Conservation (phyloP, 345 rosid genomes). For the Heritiera fomes region DNA sequence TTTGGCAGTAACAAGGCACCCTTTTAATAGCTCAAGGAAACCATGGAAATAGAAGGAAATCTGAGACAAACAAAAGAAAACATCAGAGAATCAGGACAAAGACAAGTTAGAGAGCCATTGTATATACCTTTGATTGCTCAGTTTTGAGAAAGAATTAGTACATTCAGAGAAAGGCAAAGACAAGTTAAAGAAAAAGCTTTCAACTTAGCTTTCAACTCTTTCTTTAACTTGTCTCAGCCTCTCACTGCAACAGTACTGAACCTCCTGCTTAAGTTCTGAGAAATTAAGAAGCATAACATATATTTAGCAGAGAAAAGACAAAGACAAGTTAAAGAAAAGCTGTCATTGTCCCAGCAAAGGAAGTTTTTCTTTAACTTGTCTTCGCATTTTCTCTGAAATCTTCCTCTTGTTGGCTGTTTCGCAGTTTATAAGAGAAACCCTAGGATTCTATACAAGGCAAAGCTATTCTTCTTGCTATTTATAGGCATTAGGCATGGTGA, state of each 20-base stretch:
- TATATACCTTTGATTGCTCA: too few species aligned
- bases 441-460: background rate
- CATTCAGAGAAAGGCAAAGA: background rate
- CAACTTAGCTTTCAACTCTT: background rate
- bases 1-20: background rate
- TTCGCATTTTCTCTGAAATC: background rate
- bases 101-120: background rate
- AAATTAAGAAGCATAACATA: background rate
- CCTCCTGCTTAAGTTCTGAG: background rate
- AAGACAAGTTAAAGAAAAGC: background rate
- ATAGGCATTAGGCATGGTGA: too few species aligned
- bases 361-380: background rate
- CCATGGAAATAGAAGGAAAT: too few species aligned
- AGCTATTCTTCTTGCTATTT: background rate
- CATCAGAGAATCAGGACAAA: background rate
- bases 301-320: background rate
- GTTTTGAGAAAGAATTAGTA: too few species aligned
- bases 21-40: too few species aligned
- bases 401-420: too few species aligned
- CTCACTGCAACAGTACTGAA: background rate
- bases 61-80: background rate
- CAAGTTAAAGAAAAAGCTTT: background rate
- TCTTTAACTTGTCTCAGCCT: background rate
- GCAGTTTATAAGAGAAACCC: background rate
- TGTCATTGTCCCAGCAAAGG: background rate